Evolutionary conservation across 1,284 basidiomycete species (phyloP).

Genomic region (Tilletia indica): DNA sequence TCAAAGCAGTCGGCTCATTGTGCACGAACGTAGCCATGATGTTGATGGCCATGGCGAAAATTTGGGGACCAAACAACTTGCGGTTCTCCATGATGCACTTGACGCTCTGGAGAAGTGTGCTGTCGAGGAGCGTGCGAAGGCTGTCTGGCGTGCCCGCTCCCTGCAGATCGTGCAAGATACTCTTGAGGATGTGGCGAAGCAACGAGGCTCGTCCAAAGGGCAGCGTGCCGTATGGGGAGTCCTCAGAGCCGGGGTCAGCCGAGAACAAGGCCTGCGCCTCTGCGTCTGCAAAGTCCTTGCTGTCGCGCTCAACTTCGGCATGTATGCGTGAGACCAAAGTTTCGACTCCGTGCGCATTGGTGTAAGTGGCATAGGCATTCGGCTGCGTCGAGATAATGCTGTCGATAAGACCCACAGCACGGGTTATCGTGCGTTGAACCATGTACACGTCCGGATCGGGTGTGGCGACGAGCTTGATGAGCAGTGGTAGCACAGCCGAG

Average conservation of each 20-base stretch:
- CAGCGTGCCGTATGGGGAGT: conserved; percentile 42
- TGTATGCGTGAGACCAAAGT: conserved; percentile 80
- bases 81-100: conserved; percentile 84
- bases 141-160: conserved; percentile 85
- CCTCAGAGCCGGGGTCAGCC: conserved; percentile 59
- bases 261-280: conserved; percentile 4
- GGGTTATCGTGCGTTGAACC: conserved; percentile 49
- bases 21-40: conserved; percentile 98
- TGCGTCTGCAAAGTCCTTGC: conserved; percentile 25
- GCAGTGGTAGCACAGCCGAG: conserved; percentile 87
- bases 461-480: conserved; percentile 57
- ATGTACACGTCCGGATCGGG: conserved; percentile 37
- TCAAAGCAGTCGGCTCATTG: conserved; percentile 93
- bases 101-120: conserved; percentile 78
- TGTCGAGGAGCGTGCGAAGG: conserved; percentile 89
- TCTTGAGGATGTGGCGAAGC: conserved; percentile 86
- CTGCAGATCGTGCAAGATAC: conserved; percentile 93
- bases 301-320: conserved; percentile 51
- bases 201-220: conserved; percentile 58
- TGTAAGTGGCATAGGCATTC: conserved; percentile 84
- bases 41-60: conserved; percentile 78
- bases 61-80: conserved; percentile 78
- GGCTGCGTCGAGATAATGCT: conserved; percentile 84
- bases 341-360: conserved; percentile 78
- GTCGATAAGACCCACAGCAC: conserved; percentile 84